These are phyloP conservation scores for Dioscorea alata DNA, from an alignment of 106 monocot genomes.

Conservation along the genomic window DNA sequence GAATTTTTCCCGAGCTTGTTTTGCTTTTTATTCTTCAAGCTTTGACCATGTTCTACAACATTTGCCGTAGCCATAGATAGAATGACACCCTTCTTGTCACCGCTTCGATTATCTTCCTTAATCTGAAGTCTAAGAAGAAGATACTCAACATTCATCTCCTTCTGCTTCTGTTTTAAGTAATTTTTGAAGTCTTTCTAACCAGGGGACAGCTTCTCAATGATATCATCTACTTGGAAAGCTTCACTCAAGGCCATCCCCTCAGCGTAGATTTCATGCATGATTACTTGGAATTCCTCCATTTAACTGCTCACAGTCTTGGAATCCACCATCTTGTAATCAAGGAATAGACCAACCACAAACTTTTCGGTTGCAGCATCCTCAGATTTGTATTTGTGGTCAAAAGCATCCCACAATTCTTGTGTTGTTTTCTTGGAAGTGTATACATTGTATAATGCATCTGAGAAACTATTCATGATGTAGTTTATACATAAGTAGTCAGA, in stretches of 20 bases:
- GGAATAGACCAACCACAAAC: slow-evolving; percentile 7
- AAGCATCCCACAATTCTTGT: neutral
- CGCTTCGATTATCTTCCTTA: too few relatives aligned
- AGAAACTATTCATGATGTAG: neutral
- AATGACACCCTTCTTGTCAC: too few relatives aligned
- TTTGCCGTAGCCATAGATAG: too few relatives aligned
- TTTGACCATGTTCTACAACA: too few relatives aligned
- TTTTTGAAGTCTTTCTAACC: slow-evolving; percentile 4
- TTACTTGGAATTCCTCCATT: slow-evolving; percentile 2
- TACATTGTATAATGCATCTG: too few relatives aligned
- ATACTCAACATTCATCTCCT: slow-evolving; percentile 1
- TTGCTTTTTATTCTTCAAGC: too few relatives aligned
- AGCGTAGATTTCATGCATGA: slow-evolving; percentile 8
- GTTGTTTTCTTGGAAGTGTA: neutral
- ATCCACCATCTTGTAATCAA: slow-evolving; percentile 5
- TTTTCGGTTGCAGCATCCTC: slow-evolving; percentile 3
- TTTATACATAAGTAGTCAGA: neutral
- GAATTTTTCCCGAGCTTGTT: too few relatives aligned
- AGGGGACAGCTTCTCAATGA: slow-evolving; percentile 7
- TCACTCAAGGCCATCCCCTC: too few relatives aligned
- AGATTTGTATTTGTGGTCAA: slow-evolving; percentile 5
- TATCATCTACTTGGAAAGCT: slow-evolving; percentile 1
- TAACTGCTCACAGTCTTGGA: neutral
- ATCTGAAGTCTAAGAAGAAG: too few relatives aligned
- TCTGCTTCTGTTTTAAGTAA: slow-evolving; percentile 11